Base-by-base conservation (phyloP, 352 stramenopile species). In the Phytophthora multivora region DNA sequence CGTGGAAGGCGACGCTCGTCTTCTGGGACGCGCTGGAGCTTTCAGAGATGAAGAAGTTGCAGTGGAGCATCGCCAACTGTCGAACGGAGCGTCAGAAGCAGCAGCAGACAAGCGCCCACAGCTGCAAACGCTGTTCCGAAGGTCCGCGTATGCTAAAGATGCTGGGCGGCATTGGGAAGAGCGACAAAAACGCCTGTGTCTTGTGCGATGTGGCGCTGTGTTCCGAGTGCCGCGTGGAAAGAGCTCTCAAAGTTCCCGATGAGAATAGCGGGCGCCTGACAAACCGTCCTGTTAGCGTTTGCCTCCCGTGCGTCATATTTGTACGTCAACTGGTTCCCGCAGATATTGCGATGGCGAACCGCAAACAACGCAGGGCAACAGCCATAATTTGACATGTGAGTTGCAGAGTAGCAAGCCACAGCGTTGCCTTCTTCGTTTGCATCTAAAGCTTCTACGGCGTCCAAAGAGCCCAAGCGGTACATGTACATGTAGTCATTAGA, bases 41-140 rank as follows among this genome's bases (percentile, higher is more conserved):
- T 19, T 59, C 51, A 5, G 52, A 69, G 30, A 53, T 64, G 45
- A 69, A 72, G 39, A 68, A 69, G 23, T 31, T 72, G 33, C 64
- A 65, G 47, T 69, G 63, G 58, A 49, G 51, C 19, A 49, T 71
- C 1, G 35, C 45, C 1, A 59, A 55, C 40, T 38, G 48, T 19
- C 35, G 36, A 2, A 9, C 23, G n/a, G 53, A 64, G n/a, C 41
- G 41, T 21, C 40, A 54, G 21, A 59, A 56, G 18, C 23, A 57
- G 9, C 45, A 66, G 38, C 25, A 65, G 5, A 46, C 53, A 19
- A 40, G 35, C 15, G 5, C 40, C 21, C 18, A 15, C 16, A 5
- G 48, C 4, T 60, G 41, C 13, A 69, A 40, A 45, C 42, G 23
- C 4, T 69, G 61, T 30, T 55, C 61, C 1, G 48, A 59, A 21